phyloP scores from a whole-genome alignment of 176 grass and related monocot genomes.

The Aegilops longissima region DNA sequence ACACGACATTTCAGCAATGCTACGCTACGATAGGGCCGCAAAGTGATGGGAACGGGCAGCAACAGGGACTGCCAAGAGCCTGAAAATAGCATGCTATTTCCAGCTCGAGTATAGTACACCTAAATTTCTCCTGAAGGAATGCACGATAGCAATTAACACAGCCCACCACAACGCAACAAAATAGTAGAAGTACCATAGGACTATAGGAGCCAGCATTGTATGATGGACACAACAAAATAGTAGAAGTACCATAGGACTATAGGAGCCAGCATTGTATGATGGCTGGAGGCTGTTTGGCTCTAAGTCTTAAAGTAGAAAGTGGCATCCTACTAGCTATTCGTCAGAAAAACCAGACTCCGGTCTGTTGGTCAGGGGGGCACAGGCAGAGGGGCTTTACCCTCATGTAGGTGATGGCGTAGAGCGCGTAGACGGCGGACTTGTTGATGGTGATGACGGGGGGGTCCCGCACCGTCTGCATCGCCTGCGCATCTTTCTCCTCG shows the following conservation, averaged over 20 bases:
- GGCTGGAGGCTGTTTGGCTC: not conserved
- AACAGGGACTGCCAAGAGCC: not conserved
- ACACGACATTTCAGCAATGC: not conserved
- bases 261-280: not conserved
- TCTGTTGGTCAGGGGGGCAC: not conserved
- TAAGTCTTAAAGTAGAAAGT: not conserved
- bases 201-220: not conserved
- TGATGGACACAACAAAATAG: not conserved
- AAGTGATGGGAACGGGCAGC: not conserved
- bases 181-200: not conserved
- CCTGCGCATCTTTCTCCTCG: constrained; percentile 47
- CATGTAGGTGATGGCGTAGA: constrained; percentile 62
- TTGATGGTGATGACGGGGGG: constrained; percentile 70
- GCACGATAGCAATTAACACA: not conserved
- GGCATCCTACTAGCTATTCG: not conserved
- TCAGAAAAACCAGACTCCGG: not conserved
- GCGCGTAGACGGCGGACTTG: constrained; percentile 56
- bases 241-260: too few species aligned
- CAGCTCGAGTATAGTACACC: not conserved
- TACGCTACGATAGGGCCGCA: not conserved
- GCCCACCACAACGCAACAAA: not conserved
- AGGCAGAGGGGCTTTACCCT: constrained; percentile 37
- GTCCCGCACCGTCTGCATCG: constrained; percentile 38
- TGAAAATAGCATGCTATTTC: not conserved
- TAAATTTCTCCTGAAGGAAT: not conserved